Evolutionary conservation across 108 stramenopile species (phyloP).

Genomic region (Skeletonema grethae): DNA sequence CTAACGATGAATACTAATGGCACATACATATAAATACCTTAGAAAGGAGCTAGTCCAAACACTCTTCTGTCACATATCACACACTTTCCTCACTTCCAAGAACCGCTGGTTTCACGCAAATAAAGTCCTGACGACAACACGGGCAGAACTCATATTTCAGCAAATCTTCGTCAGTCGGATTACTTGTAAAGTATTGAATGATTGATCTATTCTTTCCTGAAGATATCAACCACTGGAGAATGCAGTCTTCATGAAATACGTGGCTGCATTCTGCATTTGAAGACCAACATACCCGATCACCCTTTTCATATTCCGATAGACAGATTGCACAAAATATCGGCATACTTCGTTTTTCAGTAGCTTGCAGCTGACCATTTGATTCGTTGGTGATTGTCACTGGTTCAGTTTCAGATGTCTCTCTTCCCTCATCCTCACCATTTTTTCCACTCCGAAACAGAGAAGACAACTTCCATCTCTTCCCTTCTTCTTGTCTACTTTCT

Average conservation of each 20-base stretch:
- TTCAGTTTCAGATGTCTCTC: neutral
- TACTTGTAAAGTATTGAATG: neutral
- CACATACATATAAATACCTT: neutral
- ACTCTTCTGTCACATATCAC: neutral
- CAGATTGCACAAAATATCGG: conserved; percentile 68
- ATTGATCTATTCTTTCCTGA: conserved; percentile 36
- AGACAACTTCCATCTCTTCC: neutral
- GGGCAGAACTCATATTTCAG: conserved; percentile 58
- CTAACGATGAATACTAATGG: too few species aligned
- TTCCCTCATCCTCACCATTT: neutral
- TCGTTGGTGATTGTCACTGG: too few species aligned
- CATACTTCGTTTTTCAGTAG: conserved; percentile 5
- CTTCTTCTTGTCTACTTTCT: neutral
- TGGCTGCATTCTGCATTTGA: conserved; percentile 52
- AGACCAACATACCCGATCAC: conserved; percentile 53
- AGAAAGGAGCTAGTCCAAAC: neutral
- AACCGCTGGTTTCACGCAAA: neutral
- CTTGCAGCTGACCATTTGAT: neutral
- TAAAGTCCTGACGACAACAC: conserved; percentile 60
- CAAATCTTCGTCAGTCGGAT: conserved; percentile 16
- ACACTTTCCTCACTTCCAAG: neutral
- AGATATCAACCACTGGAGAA: conserved; percentile 51
- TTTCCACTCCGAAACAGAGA: neutral
- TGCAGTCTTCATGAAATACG: conserved; percentile 56
- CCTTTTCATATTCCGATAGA: conserved; percentile 32